These are phyloP conservation scores for Sclerotinia borealis DNA, from an alignment of 2,329 filamentous ascomycete genomes.

Conservation along the genomic window DNA sequence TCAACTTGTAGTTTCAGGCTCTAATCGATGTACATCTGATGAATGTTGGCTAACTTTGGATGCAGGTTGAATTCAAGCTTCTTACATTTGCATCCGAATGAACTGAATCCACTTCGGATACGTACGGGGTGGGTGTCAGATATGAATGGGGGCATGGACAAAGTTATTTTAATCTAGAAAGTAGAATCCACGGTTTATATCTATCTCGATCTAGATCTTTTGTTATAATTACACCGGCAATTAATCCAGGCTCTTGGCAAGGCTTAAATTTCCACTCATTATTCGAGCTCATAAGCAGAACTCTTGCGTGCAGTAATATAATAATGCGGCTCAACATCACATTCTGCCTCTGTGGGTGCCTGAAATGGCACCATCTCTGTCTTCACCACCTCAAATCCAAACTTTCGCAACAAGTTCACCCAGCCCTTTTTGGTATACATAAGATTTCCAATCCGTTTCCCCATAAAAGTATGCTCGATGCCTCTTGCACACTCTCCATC, in stretches of 20 bases:
- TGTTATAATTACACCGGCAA: neutral
- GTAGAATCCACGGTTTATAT: neutral
- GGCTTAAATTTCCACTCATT: neutral
- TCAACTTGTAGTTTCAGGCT: neutral
- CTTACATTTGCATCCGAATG: neutral
- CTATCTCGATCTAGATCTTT: neutral
- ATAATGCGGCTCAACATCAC: conserved; percentile 5
- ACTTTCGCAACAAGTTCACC: neutral
- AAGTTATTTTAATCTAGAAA: neutral
- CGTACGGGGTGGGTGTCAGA: no score
- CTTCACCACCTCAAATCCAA: neutral
- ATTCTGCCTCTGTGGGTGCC: neutral
- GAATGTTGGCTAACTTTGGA: no score
- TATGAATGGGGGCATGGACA: neutral
- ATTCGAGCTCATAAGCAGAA: neutral
- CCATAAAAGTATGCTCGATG: conserved; percentile 1
- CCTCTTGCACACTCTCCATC: neutral
- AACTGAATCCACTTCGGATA: neutral
- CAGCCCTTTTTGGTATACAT: neutral
- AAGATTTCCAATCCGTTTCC: neutral
- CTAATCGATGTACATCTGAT: neutral
- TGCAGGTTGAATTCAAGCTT: neutral
- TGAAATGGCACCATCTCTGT: neutral
- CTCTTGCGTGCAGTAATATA: neutral
- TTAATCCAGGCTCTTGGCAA: no score